Evolutionary conservation across 2,329 filamentous ascomycete genomes (phyloP), one percentile per base, ranked within the genome.

Genomic region (Cladophialophora exuberans): DNA sequence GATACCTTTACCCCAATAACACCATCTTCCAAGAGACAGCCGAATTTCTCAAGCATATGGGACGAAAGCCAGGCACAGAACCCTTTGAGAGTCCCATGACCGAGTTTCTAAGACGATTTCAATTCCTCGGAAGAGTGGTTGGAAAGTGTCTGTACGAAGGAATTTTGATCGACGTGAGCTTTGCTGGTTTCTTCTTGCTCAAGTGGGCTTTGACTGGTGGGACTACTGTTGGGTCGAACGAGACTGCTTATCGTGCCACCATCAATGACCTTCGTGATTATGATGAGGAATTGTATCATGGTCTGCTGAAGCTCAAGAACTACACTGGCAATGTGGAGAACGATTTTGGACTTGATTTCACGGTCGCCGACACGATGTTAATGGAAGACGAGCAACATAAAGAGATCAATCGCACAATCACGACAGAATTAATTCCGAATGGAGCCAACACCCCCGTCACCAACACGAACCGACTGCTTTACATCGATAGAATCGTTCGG

Each of bases 141-240:
- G 94, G 94, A 9, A 99, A 99, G 70, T 99, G 94, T 72, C 79
- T 99, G 66, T 99, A 99, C 68, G 94, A 99, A 74, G 92, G 92
- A 0, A 97, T 99, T 39, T 80, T 99, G 2, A 86, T 97, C 42
- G 92, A 99, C 71, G 86, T 97, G 56, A 85, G 85, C 46, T 99
- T 99, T 76, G 92, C 93, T 1, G 87, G 89, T 0, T 99, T 99
- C 76, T 99, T 99, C 74, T 81, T 99, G 5, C 82, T 96, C 56
- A 97, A 97, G 70, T 99, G 94, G 94, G 85, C 91, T 2, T 81
- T 93, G 49, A 86, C 87, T 9, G 87, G 87, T 13, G 85, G 83
- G 3, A 73, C 75, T 20, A 79, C 80, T 13, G 79, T 84, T 28
- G 82, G 85, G 1, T 79, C 86, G 15, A 85, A 83, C 62, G 87